phyloP scores from a whole-genome alignment of 805 yeast species.

The Torulaspora maleeae region DNA sequence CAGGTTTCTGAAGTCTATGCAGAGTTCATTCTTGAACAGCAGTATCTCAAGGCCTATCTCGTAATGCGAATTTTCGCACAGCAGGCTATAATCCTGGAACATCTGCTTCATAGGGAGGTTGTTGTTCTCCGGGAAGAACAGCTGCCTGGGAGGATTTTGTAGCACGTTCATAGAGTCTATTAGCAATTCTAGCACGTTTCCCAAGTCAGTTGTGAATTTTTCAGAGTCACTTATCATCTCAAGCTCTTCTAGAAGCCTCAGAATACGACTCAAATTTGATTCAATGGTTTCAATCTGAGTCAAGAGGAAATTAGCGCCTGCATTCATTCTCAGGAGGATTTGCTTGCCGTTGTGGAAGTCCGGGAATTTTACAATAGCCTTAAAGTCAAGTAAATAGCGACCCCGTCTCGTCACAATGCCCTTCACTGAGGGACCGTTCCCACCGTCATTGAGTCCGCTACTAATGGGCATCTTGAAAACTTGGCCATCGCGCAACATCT shows the following conservation, averaged over 20 bases:
- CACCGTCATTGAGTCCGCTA: slow-evolving; percentile 12
- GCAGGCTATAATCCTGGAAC: slow-evolving; percentile 35
- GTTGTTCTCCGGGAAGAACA: slow-evolving; percentile 56
- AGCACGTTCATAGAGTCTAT: slow-evolving; percentile 29
- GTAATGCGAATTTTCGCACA: slow-evolving; percentile 35
- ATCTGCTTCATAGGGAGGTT: slow-evolving; percentile 44
- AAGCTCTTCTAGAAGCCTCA: slow-evolving; percentile 41
- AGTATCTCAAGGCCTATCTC: slow-evolving; percentile 51
- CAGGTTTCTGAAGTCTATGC: slow-evolving; percentile 54
- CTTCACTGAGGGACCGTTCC: slow-evolving; percentile 37
- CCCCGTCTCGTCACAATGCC: slow-evolving; percentile 59
- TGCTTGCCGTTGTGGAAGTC: slow-evolving; percentile 40
- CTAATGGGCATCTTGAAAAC: slow-evolving; percentile 52
- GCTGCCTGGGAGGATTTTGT: slow-evolving; percentile 49
- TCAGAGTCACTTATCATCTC: slow-evolving; percentile 39
- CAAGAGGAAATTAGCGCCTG: slow-evolving; percentile 42
- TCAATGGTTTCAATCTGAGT: slow-evolving; percentile 35
- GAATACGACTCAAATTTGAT: slow-evolving; percentile 19
- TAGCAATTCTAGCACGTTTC: slow-evolving; percentile 19
- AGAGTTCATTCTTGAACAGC: slow-evolving; percentile 56
- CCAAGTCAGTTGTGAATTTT: slow-evolving; percentile 24
- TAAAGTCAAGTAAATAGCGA: slow-evolving; percentile 47
- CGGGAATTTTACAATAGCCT: slow-evolving; percentile 38
- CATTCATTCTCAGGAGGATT: slow-evolving; percentile 37
- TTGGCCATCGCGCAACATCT: slow-evolving; percentile 37